These are phyloP conservation scores for Sindora glabra DNA, from an alignment of 306 rosid species.

Conservation along the genomic window DNA sequence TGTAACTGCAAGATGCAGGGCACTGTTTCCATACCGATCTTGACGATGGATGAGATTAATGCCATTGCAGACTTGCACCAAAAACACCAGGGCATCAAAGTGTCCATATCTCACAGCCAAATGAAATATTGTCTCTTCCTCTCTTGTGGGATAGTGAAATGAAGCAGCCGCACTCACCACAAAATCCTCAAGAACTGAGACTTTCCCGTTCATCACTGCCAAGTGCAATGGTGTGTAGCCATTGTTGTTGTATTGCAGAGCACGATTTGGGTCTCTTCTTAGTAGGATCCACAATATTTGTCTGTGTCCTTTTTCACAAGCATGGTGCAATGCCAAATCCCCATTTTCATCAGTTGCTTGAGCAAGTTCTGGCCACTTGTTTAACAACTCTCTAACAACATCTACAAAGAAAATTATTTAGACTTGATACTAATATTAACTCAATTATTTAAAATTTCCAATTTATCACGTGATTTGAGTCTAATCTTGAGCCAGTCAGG, in stretches of 20 bases:
- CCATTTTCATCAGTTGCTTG: slow-evolving; percentile 39
- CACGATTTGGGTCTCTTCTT: slow-evolving; percentile 30
- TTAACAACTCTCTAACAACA: slow-evolving; percentile 50
- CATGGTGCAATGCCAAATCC: slow-evolving; percentile 49
- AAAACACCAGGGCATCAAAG: slow-evolving; percentile 38
- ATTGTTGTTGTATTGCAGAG: slow-evolving; percentile 39
- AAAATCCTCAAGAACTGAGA: slow-evolving; percentile 42
- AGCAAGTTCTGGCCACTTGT: slow-evolving; percentile 29
- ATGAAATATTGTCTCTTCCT: slow-evolving; percentile 65
- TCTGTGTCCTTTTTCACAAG: slow-evolving; percentile 31
- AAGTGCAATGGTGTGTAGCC: slow-evolving; percentile 66
- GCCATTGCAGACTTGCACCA: slow-evolving; percentile 37
- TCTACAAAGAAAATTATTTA: slow-evolving; percentile 30
- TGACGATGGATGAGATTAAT: slow-evolving; percentile 27
- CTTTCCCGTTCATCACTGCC: slow-evolving; percentile 52
- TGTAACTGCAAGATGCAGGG: slow-evolving; percentile 54
- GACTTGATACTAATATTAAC: too few relatives aligned
- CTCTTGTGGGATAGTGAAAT: slow-evolving; percentile 39
- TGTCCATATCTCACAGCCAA: slow-evolving; percentile 55
- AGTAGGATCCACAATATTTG: slow-evolving; percentile 48
- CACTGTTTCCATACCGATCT: slow-evolving; percentile 50
- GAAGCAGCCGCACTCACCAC: slow-evolving; percentile 30
- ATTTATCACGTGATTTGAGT: too few relatives aligned
- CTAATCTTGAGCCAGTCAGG: too few relatives aligned
- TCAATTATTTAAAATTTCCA: too few relatives aligned